Evolutionary conservation across 768 basidiomycete species (phyloP).

Genomic region (Cystofilobasidium capitatum): DNA sequence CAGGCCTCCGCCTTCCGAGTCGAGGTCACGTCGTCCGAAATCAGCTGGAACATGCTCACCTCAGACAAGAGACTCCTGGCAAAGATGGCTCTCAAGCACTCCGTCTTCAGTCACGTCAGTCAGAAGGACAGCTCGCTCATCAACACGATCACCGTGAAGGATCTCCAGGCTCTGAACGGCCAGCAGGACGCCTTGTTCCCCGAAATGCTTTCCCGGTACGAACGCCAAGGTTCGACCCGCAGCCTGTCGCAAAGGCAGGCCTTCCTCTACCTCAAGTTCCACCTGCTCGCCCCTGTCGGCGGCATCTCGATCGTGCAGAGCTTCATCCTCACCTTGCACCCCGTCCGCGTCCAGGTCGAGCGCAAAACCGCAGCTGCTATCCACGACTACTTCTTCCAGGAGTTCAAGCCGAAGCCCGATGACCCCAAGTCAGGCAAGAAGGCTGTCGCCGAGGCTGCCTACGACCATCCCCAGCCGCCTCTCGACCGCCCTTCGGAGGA

Average conservation of each 20-base stretch:
- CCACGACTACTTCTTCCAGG: constrained; percentile 75
- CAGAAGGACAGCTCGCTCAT: constrained; percentile 79
- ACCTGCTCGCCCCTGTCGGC: constrained; percentile 73
- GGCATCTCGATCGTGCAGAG: constrained; percentile 81
- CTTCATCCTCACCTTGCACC: constrained; percentile 69
- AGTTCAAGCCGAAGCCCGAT: constrained; percentile 36
- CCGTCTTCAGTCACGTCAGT: constrained; percentile 71
- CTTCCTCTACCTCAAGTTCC: constrained; percentile 3
- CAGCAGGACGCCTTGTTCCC: constrained; percentile 71
- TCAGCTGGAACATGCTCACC: constrained; percentile 86
- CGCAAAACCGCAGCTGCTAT: constrained; percentile 67
- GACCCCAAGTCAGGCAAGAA: constrained; percentile 17
- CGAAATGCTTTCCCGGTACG: constrained; percentile 71
- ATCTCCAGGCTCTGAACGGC: constrained; percentile 78
- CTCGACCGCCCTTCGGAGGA: not conserved
- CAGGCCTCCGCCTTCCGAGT: constrained; percentile 71
- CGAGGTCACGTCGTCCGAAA: constrained; percentile 70
- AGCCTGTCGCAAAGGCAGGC: not conserved
- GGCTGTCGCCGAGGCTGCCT: not conserved
- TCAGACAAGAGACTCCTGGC: constrained; percentile 57
- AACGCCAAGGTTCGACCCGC: not conserved
- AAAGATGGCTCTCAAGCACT: constrained; percentile 67
- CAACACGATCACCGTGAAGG: constrained; percentile 61
- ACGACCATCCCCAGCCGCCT: not conserved
- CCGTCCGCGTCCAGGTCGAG: constrained; percentile 77